Conservation (phyloP, 257 asterid species). For the Solanum corneliomulleri region DNA sequence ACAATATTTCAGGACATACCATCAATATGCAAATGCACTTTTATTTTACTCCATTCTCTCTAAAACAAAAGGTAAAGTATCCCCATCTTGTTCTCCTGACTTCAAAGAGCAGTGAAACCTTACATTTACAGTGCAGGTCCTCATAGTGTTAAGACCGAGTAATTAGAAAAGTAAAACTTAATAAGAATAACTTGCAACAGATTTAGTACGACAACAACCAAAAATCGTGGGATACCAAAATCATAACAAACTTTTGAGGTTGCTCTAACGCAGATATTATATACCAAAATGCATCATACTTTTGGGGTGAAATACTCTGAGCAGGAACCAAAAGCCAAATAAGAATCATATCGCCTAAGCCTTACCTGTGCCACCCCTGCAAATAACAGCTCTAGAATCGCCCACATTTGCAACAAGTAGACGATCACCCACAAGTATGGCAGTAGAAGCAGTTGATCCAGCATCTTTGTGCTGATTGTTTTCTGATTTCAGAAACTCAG, state of each 20-base stretch:
- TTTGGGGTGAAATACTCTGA: neutral
- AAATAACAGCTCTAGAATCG: constrained; percentile 88
- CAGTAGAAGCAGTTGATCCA: constrained; percentile 99
- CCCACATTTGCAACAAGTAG: constrained; percentile 92
- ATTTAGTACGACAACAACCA: neutral
- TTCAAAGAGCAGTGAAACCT: neutral
- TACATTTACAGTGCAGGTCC: neutral
- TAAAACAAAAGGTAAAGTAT: neutral
- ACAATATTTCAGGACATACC: neutral
- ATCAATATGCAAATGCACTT: neutral
- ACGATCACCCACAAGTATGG: constrained; percentile 92
- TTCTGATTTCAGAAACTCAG: constrained; percentile 89
- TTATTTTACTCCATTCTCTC: neutral
- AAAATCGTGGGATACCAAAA: neutral
- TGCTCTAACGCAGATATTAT: neutral
- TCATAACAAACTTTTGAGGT: neutral
- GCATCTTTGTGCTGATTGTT: constrained; percentile 82
- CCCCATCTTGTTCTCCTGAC: neutral
- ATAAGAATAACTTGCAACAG: neutral
- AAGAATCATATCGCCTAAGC: neutral
- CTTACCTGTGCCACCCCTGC: constrained; percentile 85
- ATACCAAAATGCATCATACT: neutral
- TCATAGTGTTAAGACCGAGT: neutral
- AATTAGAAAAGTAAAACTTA: neutral
- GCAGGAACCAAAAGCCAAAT: neutral